A percentile compares a stretch with the other conserved stretches of the same genome.
phyloP scores from a whole-genome alignment of 1,284 basidiomycete species.

The Fomitopsis pinicola region DNA sequence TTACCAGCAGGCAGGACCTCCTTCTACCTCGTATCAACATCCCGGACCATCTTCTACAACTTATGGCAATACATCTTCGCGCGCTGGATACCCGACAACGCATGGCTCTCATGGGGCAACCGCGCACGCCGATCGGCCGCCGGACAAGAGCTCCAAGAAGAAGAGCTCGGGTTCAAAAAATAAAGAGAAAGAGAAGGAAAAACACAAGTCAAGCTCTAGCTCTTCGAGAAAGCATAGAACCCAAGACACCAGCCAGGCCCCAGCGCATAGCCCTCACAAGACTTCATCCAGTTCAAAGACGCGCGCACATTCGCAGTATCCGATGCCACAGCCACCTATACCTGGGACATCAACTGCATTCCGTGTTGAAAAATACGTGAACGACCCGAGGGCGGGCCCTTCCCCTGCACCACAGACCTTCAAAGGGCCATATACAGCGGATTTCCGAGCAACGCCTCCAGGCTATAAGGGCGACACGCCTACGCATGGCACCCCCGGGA shows the following conservation, averaged over 20 bases:
- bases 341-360: slow-evolving; percentile 15
- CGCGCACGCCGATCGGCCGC: background rate
- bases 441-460: slow-evolving; percentile 3
- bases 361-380: slow-evolving; percentile 14
- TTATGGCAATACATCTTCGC: background rate
- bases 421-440: slow-evolving; percentile 3
- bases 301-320: background rate
- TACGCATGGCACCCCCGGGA: background rate
- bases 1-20: background rate
- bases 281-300: background rate
- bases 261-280: background rate
- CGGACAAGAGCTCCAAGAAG: slow-evolving; percentile 6
- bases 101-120: background rate
- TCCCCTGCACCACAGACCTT: background rate
- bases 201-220: slow-evolving; percentile 7
- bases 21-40: background rate
- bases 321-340: slow-evolving; percentile 1
- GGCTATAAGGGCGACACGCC: background rate
- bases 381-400: slow-evolving; percentile 13
- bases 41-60: background rate
- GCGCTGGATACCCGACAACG: background rate
- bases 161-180: slow-evolving; percentile 13
- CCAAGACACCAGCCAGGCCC: background rate
- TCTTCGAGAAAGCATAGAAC: slow-evolving; percentile 3
- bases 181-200: slow-evolving; percentile 19